Base-by-base conservation (phyloP, 441 rosid species). In the Theobroma grandiflorum region DNA sequence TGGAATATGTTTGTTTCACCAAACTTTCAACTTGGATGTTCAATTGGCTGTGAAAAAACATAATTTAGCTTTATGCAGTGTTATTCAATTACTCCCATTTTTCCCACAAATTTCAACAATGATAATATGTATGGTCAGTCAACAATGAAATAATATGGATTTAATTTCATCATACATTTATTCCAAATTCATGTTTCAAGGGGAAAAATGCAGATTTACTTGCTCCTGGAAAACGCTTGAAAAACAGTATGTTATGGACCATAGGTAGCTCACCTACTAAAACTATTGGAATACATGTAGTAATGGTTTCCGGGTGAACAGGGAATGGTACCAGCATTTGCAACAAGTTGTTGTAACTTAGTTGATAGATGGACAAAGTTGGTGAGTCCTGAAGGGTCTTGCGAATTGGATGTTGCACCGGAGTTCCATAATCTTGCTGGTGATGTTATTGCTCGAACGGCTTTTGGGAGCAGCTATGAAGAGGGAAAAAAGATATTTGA, bases 381-480 rank as follows among this genome's bases (percentile, higher is more conserved):
- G 3, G 58, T 82, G 2, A 71, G 69, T 11, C 82, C 50, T 12
- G 15, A 75, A 45, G 82, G 81, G 31, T 79, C 81, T 0, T 31
- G 0, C 35, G 91, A 88, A 73, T 37, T 88, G 2, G 86, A 87
- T 78, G 72, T 86, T 35, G 85, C 81, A 80, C 82, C 90, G n/a
- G 62, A 77, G 4, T 78, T 88, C 64, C 45, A 50, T 9, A 50
- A 78, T 75, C 40, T 90, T 59, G 81, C 91, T 1, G 12, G 81
- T 1, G 90, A 90, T 83, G 88, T 77, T 26, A 86, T 88, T 43
- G 87, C 89, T 7, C 81, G 88, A 64, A 79, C 88, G 7, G 85
- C 87, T 3, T 87, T 88, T 75, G 89, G 87, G 12, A 89, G 88
- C 58, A 90, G 87, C 83, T 85, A 83, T n/a, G 86, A 87, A 58